Evolutionary conservation across 1,284 basidiomycete genomes (phyloP), one percentile per base, ranked within the genome.

Genomic region (Puccinia triticina): DNA sequence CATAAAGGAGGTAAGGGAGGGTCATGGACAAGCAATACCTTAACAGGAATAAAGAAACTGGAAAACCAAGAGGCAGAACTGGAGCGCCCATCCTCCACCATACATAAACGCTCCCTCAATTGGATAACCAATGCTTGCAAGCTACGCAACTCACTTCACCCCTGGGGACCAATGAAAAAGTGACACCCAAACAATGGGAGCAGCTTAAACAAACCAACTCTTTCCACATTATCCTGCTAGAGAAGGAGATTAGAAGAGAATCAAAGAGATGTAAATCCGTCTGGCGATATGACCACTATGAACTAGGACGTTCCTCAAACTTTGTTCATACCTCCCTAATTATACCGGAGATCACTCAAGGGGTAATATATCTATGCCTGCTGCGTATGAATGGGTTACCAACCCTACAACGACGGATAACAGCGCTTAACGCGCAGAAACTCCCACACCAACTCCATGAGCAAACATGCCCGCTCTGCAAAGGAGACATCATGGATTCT

Each of bases 381-480:
- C 69, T 72, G 2, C 2, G 69, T 2, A 72, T 72, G 69, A 72
- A 72, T 66, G 61, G n/a, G n/a, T n/a, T n/a, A n/a, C n/a, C n/a
- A n/a, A n/a, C n/a, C n/a, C n/a, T n/a, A n/a, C n/a, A n/a, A n/a
- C n/a, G n/a, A n/a, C n/a, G n/a, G n/a, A n/a, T n/a, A n/a, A n/a
- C n/a, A n/a, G n/a, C n/a, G n/a, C n/a, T n/a, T n/a, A n/a, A n/a
- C n/a, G n/a, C n/a, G n/a, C n/a, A n/a, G n/a, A n/a, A n/a, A n/a
- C n/a, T n/a, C n/a, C n/a, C n/a, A n/a, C n/a, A n/a, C n/a, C n/a
- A n/a, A n/a, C n/a, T n/a, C n/a, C n/a, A n/a, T n/a, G n/a, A n/a
- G n/a, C n/a, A n/a, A n/a, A n/a, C n/a, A n/a, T n/a, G n/a, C n/a
- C n/a, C n/a, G n/a, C n/a, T n/a, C n/a, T n/a, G n/a, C n/a, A n/a